Percentiles rank a stretch among this genome's conserved stretches.
phyloP scores from a whole-genome alignment of 768 basidiomycete species.

The Calocera viscosa region DNA sequence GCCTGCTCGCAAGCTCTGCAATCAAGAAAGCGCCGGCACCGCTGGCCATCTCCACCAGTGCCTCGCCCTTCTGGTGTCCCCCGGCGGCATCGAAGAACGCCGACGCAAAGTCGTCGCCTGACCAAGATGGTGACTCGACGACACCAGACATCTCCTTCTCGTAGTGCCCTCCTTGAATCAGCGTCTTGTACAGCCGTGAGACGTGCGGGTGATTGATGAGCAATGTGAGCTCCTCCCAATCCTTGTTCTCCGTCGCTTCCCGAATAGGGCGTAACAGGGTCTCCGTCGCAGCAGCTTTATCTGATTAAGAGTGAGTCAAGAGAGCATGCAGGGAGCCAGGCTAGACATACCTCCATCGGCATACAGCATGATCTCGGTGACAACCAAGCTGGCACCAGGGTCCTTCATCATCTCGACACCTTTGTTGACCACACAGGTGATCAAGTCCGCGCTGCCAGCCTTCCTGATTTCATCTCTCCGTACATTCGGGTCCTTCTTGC shows the following conservation, averaged over 20 bases:
- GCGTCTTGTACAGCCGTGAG: slow-evolving; percentile 73
- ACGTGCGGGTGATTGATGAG: slow-evolving; percentile 72
- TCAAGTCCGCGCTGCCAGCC: slow-evolving; percentile 59
- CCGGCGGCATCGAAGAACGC: slow-evolving; percentile 46
- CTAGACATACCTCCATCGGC: slow-evolving; percentile 67
- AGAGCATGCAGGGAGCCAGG: neutral
- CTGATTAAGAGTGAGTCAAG: slow-evolving; percentile 32
- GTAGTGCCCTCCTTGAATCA: slow-evolving; percentile 86
- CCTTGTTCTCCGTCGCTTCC: slow-evolving; percentile 33
- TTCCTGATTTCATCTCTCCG: slow-evolving; percentile 59
- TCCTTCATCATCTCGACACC: slow-evolving; percentile 55
- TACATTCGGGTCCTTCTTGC: slow-evolving; percentile 61
- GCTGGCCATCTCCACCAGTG: slow-evolving; percentile 43
- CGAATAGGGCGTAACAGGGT: slow-evolving; percentile 53
- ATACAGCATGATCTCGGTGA: slow-evolving; percentile 71
- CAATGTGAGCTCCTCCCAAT: slow-evolving; percentile 33
- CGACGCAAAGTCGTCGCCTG: slow-evolving; percentile 46
- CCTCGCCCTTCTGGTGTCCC: slow-evolving; percentile 28
- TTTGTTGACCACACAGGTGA: slow-evolving; percentile 55
- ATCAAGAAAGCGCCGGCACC: slow-evolving; percentile 62
- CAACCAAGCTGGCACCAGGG: slow-evolving; percentile 64
- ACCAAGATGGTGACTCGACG: slow-evolving; percentile 42
- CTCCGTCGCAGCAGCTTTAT: slow-evolving; percentile 52
- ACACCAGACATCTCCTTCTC: slow-evolving; percentile 47
- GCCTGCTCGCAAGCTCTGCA: slow-evolving; percentile 56